Conservation (phyloP, 2,329 filamentous ascomycete genomes). For the Calycina marina region DNA sequence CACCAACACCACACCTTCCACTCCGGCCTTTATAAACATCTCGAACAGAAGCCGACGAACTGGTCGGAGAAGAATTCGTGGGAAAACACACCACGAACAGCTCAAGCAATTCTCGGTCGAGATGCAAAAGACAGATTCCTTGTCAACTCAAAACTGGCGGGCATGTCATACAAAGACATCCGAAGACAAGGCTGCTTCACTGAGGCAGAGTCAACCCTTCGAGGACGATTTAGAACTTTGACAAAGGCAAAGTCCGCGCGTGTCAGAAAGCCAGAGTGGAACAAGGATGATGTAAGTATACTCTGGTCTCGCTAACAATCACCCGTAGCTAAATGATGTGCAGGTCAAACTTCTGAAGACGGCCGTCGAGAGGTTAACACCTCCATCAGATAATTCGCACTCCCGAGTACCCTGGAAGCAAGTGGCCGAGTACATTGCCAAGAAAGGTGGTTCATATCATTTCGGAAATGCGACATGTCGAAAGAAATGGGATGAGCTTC, state of each 20-base stretch:
- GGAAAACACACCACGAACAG: too few relatives aligned
- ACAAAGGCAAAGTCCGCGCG: slow-evolving; percentile 48
- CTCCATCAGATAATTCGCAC: slow-evolving; percentile 10
- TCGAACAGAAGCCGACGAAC: too few relatives aligned
- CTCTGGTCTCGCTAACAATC: too few relatives aligned
- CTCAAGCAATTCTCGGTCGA: slow-evolving; percentile 12
- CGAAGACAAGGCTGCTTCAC: slow-evolving; percentile 35
- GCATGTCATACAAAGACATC: slow-evolving; percentile 53
- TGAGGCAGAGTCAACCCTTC: slow-evolving; percentile 58
- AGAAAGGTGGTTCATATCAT: slow-evolving; percentile 38
- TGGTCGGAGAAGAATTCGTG: too few relatives aligned
- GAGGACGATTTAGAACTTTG: slow-evolving; percentile 50
- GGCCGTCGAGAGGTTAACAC: slow-evolving; percentile 27
- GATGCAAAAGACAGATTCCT: slow-evolving; percentile 33
- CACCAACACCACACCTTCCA: too few relatives aligned
- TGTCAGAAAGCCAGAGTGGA: slow-evolving; percentile 53
- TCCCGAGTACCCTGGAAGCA: slow-evolving; percentile 40
- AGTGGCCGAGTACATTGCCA: slow-evolving; percentile 37
- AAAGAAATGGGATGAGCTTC: slow-evolving; percentile 37
- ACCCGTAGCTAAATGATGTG: too few relatives aligned
- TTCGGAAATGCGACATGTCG: slow-evolving; percentile 45
- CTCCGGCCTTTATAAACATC: too few relatives aligned
- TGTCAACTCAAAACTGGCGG: slow-evolving; percentile 35
- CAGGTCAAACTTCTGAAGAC: slow-evolving; percentile 31
- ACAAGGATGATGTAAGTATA: slow-evolving; percentile 44